Base-by-base conservation (phyloP, 2,329 filamentous ascomycete species). In the Colletotrichum echinochloae region DNA sequence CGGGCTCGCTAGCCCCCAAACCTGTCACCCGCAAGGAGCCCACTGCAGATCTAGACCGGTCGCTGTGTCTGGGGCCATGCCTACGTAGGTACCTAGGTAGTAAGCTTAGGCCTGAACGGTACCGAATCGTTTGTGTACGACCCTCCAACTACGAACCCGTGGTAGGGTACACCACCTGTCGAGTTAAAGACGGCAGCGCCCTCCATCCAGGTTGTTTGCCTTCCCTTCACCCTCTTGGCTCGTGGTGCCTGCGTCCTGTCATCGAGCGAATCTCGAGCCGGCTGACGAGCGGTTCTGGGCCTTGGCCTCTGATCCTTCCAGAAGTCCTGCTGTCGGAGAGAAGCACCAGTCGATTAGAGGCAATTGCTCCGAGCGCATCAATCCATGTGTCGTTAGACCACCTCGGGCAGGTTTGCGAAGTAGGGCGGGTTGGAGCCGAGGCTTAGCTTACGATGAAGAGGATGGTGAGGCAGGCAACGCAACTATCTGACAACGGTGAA, bases 1-100 rank as follows among this genome's bases (percentile, higher is more conserved):
- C 44, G 67, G 51, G 64, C 52, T 71, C 68, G 68, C 57, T 71
- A 71, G 59, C 64, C 68, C 68, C 68, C 68, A 71, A 67, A 63
- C 54, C 55, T 60, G 63, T 66, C 51, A 49, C 49, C 48, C 56
- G 49, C 35, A 60, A 66, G 48, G 57, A 60, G 51, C 44, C 44
- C 37, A 61, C 44, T 49, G 44, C 44, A 62, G 48, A 41, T 52
- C 48, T 23, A 39, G 48, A n/a, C 48, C 46, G 46, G 51, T 62
- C 30, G 48, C 28, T 49, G 41, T 46, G 54, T 20, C 48, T 39
- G 28, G 59, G 37, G 28, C 37, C 48, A n/a, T n/a, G n/a, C n/a
- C n/a, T n/a, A n/a, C n/a, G n/a, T n/a, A n/a, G n/a, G n/a, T n/a
- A n/a, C n/a, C n/a, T n/a, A n/a, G n/a, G n/a, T n/a, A n/a, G n/a